Percentiles rank a stretch among this genome's conserved stretches.
Conservation (phyloP, 140 eudicot species). For the Flaveria floridana region DNA sequence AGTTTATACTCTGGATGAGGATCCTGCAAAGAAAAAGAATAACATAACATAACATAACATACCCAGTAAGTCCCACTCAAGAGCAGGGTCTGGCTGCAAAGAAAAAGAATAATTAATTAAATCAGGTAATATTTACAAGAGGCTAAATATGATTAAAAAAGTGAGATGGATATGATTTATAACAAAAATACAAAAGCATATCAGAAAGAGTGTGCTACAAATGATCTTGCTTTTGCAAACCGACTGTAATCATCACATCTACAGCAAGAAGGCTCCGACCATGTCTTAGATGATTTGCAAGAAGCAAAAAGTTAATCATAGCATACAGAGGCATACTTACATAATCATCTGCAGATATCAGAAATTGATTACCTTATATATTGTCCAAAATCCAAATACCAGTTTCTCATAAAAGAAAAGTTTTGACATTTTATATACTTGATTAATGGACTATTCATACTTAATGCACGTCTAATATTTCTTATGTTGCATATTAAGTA, state of each 20-base stretch:
- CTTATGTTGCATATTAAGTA: neutral
- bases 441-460: slow-evolving; percentile 4
- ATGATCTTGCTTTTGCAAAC: neutral
- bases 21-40: slow-evolving; percentile 55
- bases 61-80: too few relatives aligned
- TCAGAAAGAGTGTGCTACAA: neutral
- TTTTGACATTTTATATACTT: slow-evolving; percentile 7
- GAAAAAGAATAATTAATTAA: neutral
- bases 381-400: slow-evolving; percentile 2
- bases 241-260: neutral
- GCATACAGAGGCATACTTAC: neutral
- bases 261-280: neutral
- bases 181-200: neutral
- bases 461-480: slow-evolving; percentile 6
- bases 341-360: neutral
- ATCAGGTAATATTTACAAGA: neutral
- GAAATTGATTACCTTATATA: neutral
- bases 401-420: neutral
- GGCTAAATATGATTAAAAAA: slow-evolving; percentile 3
- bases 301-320: neutral
- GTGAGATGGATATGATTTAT: neutral
- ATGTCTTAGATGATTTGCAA: neutral
- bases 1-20: slow-evolving; percentile 79
- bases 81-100: too few relatives aligned
- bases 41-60: too few relatives aligned